These are phyloP conservation scores for Jimgerdemannia lactiflua DNA, from an alignment of 192 early-diverging fungal species.

Conservation along the genomic window DNA sequence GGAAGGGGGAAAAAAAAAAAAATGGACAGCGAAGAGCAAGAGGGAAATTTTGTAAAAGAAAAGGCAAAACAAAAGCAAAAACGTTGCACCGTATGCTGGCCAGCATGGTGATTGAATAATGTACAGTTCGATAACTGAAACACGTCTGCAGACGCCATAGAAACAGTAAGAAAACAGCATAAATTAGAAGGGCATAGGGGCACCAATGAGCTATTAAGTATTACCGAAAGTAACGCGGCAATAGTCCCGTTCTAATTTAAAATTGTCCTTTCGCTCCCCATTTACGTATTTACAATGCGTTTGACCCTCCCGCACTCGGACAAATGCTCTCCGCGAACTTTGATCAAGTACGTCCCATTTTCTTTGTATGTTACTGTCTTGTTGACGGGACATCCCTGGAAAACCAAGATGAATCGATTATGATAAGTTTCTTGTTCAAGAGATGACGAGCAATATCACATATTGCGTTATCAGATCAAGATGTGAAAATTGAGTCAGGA, in stretches of 20 bases:
- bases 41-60: not conserved
- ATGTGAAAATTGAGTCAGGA: not conserved
- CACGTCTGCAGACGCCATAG: not conserved
- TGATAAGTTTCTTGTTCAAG: not conserved
- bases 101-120: not conserved
- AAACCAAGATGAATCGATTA: not conserved
- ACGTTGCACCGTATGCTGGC: too few relatives aligned
- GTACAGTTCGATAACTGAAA: not conserved
- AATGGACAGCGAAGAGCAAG: not conserved
- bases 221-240: too few relatives aligned
- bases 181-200: not conserved
- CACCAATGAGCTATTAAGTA: not conserved
- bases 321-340: slow-evolving; percentile 55
- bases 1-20: too few relatives aligned
- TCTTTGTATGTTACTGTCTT: slow-evolving; percentile 55
- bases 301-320: slow-evolving; percentile 45
- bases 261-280: not conserved
- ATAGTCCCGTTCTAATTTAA: too few relatives aligned
- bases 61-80: not conserved
- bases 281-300: slow-evolving; percentile 31
- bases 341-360: slow-evolving; percentile 49
- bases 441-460: too few relatives aligned
- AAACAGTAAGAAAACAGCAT: not conserved
- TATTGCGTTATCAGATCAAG: not conserved
- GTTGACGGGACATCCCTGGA: slow-evolving; percentile 41